These are phyloP conservation scores for Pouteria glomerata DNA, from an alignment of 148 eudicot species.

Conservation along the genomic window DNA sequence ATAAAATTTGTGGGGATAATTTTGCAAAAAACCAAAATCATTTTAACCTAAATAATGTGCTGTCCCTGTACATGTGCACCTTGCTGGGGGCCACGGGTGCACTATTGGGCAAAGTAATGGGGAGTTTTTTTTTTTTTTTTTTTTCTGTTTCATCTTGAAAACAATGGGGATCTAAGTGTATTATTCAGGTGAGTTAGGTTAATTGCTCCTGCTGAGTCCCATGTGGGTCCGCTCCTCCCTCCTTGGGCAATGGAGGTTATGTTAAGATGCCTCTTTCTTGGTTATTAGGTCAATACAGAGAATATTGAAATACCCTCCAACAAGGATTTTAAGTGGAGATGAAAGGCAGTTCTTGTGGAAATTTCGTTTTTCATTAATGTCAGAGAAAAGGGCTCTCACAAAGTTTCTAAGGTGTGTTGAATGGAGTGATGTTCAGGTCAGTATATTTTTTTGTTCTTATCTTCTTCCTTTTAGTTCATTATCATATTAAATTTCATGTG, in stretches of 20 bases:
- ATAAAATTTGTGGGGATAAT: too few species aligned
- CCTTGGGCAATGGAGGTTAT: slow-evolving; percentile 4
- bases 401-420: slow-evolving; percentile 97
- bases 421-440: slow-evolving; percentile 99
- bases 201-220: too few species aligned
- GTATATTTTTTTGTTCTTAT: neutral
- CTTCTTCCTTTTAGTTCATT: neutral
- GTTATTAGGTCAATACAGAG: slow-evolving; percentile 75
- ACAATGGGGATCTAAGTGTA: too few species aligned
- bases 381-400: slow-evolving; percentile 91
- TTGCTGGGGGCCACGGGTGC: too few species aligned
- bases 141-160: too few species aligned
- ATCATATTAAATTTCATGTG: neutral
- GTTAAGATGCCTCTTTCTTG: slow-evolving; percentile 13
- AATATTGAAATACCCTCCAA: slow-evolving; percentile 85
- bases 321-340: slow-evolving; percentile 89
- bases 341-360: slow-evolving; percentile 97
- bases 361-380: slow-evolving; percentile 95
- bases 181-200: too few species aligned
- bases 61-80: too few species aligned
- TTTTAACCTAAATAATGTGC: too few species aligned
- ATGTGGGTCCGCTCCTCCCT: too few species aligned
- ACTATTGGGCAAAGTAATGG: too few species aligned
- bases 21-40: too few species aligned
- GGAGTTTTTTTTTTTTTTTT: too few species aligned